A percentile compares a stretch with the other conserved stretches of the same genome.
Evolutionary conservation across 345 rosid genomes (phyloP).

Genomic region (Mallotus nudiflorus): DNA sequence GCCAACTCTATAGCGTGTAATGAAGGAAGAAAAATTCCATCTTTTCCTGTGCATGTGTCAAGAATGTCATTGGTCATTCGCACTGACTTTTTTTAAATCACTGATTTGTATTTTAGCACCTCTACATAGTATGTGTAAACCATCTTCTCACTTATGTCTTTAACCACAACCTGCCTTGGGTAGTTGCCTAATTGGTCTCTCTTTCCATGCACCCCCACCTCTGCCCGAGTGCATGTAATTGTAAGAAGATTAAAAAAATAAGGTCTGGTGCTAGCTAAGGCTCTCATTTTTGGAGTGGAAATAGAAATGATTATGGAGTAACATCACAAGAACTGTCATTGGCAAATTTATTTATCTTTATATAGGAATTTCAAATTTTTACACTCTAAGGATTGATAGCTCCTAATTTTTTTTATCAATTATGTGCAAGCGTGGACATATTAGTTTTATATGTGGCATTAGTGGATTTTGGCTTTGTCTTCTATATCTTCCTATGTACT

Average conservation of each 20-base stretch:
- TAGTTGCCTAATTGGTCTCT: too few species aligned
- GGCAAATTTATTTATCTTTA: too few species aligned
- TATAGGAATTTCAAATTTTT: too few species aligned
- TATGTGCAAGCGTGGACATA: not conserved
- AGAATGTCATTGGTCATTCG: not conserved
- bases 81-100: not conserved
- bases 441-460: constrained; percentile 3
- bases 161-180: not conserved
- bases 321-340: too few species aligned
- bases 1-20: not conserved
- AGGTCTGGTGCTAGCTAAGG: not conserved
- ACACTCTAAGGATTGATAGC: too few species aligned
- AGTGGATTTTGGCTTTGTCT: not conserved
- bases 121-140: not conserved
- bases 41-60: not conserved
- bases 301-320: not conserved
- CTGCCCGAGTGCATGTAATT: too few species aligned
- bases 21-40: not conserved
- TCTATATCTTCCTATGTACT: not conserved
- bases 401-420: too few species aligned
- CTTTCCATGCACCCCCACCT: too few species aligned
- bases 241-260: too few species aligned
- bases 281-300: not conserved
- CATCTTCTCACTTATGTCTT: not conserved
- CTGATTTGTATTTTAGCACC: not conserved